Base-by-base conservation (phyloP, 1,139 yeast genomes). In the Eremothecium gossypii region DNA sequence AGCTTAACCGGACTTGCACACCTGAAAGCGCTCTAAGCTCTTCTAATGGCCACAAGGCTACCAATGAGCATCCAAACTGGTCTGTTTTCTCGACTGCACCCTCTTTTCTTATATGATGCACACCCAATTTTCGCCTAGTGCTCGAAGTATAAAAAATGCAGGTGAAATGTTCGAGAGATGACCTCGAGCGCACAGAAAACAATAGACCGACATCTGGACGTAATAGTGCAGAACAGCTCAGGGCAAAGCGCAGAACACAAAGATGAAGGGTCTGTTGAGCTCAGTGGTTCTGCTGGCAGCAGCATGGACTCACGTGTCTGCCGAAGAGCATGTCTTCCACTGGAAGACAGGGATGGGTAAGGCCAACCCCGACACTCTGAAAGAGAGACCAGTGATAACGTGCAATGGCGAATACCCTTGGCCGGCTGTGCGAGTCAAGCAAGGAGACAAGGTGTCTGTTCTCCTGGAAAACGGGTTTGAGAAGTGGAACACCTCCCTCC, bases 341-440 rank as follows among this genome's bases (percentile, higher is more conserved):
- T 87, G 81, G 77, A 76, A 83, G 42, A 75, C 89, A 23, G 76
- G 80, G 6, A 83, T 86, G 79, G 79, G 76, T 34, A 60, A 60
- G 11, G 79, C 77, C 27, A 81, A 83, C 61, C 87, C 89, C 1
- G 96, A 89, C 61, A 96, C 96, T 26, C 59, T 67, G 31, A 60
- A 61, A 33, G 79, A 75, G 40, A 70, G 93, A 48, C 70, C 70
- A 23, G 83, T 86, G 44, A 76, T 87, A 49, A 85, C 94, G 3
- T 79, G 89, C 66, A 87, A 87, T 58, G 80, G 79, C 48, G 68
- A 76, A 49, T 87, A 85, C 79, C 97, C 97, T 31, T 73, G 87
- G 70, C 97, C 97, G 3, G 73, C 73, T 12, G 67, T 89, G 47
- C 69, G 76, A 36, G 83, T 84, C 45, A 70, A 72, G 49, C 77